These are phyloP conservation scores for Euphorbia lathyris DNA, from an alignment of 345 rosid genomes.

Conservation along the genomic window DNA sequence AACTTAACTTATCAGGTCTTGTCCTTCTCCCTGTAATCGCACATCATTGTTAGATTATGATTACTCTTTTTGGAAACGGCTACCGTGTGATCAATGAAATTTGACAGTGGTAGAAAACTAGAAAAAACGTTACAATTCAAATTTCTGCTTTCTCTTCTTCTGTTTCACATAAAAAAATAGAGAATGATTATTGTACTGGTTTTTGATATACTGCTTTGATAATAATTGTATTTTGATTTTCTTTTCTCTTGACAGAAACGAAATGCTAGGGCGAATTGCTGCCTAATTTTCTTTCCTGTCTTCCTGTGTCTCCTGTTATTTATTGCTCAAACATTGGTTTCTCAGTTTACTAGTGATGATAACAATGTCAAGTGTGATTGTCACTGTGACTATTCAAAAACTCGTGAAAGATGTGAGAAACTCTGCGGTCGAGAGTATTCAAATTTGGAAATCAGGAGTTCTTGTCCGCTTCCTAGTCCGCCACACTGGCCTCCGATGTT, in stretches of 20 bases:
- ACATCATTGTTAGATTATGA: background rate
- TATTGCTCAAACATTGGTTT: conserved; percentile 39
- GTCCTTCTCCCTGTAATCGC: background rate
- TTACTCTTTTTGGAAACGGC: background rate
- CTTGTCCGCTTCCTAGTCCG: conserved; percentile 54
- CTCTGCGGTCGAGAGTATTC: conserved; percentile 65
- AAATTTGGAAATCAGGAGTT: conserved; percentile 17
- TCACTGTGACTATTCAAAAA: conserved; percentile 33
- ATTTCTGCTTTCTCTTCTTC: too few relatives aligned
- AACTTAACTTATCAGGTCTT: conserved; percentile 80
- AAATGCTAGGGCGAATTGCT: conserved; percentile 50
- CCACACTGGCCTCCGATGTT: conserved; percentile 72
- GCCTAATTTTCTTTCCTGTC: conserved; percentile 66
- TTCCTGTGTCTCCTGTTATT: conserved; percentile 53
- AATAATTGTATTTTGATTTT: background rate
- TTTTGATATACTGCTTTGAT: background rate
- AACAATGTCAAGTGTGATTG: conserved; percentile 50
- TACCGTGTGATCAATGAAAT: background rate
- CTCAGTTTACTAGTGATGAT: conserved; percentile 19
- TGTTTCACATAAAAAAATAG: too few relatives aligned
- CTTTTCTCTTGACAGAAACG: conserved; percentile 49
- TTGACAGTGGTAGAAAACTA: background rate
- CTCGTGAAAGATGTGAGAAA: conserved; percentile 43
- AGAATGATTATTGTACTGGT: background rate
- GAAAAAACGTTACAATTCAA: too few relatives aligned